These are phyloP conservation scores for Phytopythium oedochilum DNA, from an alignment of 352 stramenopile species.

Conservation along the genomic window DNA sequence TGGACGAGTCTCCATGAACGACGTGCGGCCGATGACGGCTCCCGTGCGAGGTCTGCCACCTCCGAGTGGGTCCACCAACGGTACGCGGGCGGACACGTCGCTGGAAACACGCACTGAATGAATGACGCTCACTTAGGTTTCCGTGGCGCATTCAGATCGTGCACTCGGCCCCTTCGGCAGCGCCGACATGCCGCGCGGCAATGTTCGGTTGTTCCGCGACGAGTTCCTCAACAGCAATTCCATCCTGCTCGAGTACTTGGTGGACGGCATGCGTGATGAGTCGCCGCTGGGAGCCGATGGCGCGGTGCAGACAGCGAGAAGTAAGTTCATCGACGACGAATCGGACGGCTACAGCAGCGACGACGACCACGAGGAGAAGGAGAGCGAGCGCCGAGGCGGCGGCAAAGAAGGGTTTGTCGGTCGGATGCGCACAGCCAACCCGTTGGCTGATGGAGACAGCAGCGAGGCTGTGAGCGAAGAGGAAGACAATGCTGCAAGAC, in stretches of 20 bases:
- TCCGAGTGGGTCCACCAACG: background rate
- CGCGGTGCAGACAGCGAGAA: slow-evolving; percentile 1
- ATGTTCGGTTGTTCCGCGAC: slow-evolving; percentile 79
- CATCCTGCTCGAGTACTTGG: slow-evolving; percentile 80
- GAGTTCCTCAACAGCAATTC: slow-evolving; percentile 84
- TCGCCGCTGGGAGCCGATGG: slow-evolving; percentile 8
- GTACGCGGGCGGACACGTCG: no score
- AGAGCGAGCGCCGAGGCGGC: background rate
- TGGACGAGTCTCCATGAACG: slow-evolving; percentile 10
- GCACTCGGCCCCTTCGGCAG: slow-evolving; percentile 47
- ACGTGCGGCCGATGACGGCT: slow-evolving; percentile 33
- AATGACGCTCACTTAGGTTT: background rate
- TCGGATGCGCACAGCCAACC: slow-evolving; percentile 57
- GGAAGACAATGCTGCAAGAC: background rate
- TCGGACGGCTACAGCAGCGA: slow-evolving; percentile 7
- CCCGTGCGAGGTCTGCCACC: slow-evolving; percentile 5
- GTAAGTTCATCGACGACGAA: slow-evolving; percentile 6
- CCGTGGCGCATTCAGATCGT: background rate
- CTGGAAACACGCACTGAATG: background rate
- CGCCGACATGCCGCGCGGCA: slow-evolving; percentile 61
- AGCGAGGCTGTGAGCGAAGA: background rate
- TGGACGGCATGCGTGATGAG: slow-evolving; percentile 25
- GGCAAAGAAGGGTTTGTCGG: slow-evolving; percentile 35
- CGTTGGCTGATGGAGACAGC: slow-evolving; percentile 1
- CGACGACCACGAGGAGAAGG: slow-evolving; percentile 1